Percentiles rank a stretch among this genome's conserved stretches.
phyloP scores from a whole-genome alignment of 768 basidiomycete species.

The Podaxis pistillaris region DNA sequence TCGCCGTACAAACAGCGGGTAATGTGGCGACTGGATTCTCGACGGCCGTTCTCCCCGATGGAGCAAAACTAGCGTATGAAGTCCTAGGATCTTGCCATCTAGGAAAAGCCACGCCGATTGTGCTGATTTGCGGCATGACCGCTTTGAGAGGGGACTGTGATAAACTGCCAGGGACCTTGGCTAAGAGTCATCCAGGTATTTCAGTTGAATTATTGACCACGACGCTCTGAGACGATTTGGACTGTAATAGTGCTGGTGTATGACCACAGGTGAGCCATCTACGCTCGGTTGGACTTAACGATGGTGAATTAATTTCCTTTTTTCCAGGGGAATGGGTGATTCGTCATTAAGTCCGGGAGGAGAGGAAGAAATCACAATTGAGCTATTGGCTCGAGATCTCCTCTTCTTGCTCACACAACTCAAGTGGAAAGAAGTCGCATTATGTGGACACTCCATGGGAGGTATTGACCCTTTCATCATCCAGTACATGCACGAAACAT shows the following conservation, averaged over 20 bases:
- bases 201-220: not conserved
- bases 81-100: conserved; percentile 38
- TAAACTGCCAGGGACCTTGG: conserved; percentile 31
- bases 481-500: not conserved
- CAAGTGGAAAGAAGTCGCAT: conserved; percentile 38
- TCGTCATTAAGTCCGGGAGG: conserved; percentile 31
- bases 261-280: conserved; percentile 30
- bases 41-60: conserved; percentile 34
- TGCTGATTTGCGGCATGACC: conserved; percentile 42
- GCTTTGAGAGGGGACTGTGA: conserved; percentile 39
- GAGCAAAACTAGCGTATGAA: conserved; percentile 42
- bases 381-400: conserved; percentile 45
- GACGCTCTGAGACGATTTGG: not conserved
- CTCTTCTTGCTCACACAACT: conserved; percentile 35
- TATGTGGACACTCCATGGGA: conserved; percentile 55
- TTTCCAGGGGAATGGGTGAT: conserved; percentile 42
- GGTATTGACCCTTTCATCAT: conserved; percentile 26
- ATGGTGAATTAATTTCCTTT: not conserved
- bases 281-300: not conserved
- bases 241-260: conserved; percentile 38
- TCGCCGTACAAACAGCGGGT: not conserved
- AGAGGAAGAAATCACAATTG: conserved; percentile 41
- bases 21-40: conserved; percentile 24
- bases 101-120: conserved; percentile 32
- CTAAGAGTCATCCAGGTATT: conserved; percentile 39